These are phyloP conservation scores for Coniochaeta ligniaria DNA, from an alignment of 2,329 filamentous ascomycete species.

Conservation along the genomic window DNA sequence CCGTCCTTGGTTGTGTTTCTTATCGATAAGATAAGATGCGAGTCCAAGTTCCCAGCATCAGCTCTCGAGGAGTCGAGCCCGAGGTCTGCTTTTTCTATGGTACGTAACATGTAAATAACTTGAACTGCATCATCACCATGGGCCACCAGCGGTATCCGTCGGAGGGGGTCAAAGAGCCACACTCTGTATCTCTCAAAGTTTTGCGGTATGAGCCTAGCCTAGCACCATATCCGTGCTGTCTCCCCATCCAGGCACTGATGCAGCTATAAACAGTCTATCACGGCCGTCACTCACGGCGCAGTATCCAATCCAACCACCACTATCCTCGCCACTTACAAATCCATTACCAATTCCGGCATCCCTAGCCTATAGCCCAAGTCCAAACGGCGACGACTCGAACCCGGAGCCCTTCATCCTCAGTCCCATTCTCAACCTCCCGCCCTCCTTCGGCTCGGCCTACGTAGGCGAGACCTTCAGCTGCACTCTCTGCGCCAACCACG, in stretches of 20 bases:
- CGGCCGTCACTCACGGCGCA: constrained; percentile 70
- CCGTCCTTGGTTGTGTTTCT: too few species aligned
- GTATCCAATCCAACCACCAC: constrained; percentile 49
- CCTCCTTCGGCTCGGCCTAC: constrained; percentile 88
- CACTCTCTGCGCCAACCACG: constrained; percentile 93
- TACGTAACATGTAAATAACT: not conserved
- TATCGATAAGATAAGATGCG: not conserved
- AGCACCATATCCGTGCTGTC: not conserved
- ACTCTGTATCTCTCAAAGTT: constrained; percentile 73
- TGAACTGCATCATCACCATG: constrained; percentile 26
- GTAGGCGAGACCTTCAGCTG: constrained; percentile 94
- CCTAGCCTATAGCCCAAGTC: constrained; percentile 56
- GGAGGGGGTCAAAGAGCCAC: constrained; percentile 63
- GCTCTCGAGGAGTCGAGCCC: not conserved
- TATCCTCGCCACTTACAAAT: constrained; percentile 29
- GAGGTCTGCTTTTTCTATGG: constrained; percentile 2
- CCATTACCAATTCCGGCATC: constrained; percentile 55
- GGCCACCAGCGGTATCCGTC: constrained; percentile 52
- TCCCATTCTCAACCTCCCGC: constrained; percentile 72
- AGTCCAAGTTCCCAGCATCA: not conserved
- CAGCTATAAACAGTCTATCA: constrained; percentile 56
- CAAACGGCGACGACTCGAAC: constrained; percentile 27
- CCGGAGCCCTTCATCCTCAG: constrained; percentile 50
- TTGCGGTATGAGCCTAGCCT: constrained; percentile 41
- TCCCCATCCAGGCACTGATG: not conserved